Base-by-base conservation (phyloP, 2,329 filamentous ascomycete species). In the Ceratocystis variospora region DNA sequence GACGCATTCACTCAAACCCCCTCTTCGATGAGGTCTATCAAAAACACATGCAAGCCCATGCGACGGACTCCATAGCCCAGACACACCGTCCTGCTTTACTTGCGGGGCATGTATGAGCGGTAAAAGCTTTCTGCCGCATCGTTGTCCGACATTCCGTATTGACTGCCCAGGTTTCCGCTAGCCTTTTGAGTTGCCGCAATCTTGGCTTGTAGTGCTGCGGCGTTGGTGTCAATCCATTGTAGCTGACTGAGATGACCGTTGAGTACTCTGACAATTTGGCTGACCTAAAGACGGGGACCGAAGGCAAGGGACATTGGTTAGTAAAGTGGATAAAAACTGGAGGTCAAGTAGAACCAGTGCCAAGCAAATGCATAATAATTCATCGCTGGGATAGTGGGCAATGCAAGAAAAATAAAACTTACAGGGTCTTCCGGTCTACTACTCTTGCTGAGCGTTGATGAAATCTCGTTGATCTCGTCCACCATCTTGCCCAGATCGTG, bases 401-500 rank as follows among this genome's bases (percentile, higher is more conserved):
- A 28, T 3, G 2, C 22, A 28, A 53, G 12, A 22, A 53, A 28
- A 53, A 28, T 25, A 7, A 74, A 72, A 82, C 86, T 77, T 82
- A 94, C 90, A 70, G 89, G 89, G 76, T 94, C 90, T 74, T 94
- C 89, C 33, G 89, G 84, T 76, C 95, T 95, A 76, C 83, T 87
- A 67, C 88, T 90, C 81, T 95, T 96, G 81, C 86, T 93, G 70
- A 99, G 79, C 28, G 87, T 90, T 65, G 89, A 83, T n/a, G 90
- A 94, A 69, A 95, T 93, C 71, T 87, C 85, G 74, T 99, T 99
- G 74, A 99, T 96, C 76, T 97, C 94, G 74, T 96, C 92, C 71
- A 99, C 96, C 91, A 99, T 97, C 77, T 90, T 93, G 61, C 85
- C 86, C 69, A 99, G 80, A 73, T 96, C 91, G 74, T 90, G 89